A percentile compares a stretch with the other conserved stretches of the same genome.
phyloP scores from a whole-genome alignment of 192 early-diverging fungal genomes.

The Jimgerdemannia flammicorona region DNA sequence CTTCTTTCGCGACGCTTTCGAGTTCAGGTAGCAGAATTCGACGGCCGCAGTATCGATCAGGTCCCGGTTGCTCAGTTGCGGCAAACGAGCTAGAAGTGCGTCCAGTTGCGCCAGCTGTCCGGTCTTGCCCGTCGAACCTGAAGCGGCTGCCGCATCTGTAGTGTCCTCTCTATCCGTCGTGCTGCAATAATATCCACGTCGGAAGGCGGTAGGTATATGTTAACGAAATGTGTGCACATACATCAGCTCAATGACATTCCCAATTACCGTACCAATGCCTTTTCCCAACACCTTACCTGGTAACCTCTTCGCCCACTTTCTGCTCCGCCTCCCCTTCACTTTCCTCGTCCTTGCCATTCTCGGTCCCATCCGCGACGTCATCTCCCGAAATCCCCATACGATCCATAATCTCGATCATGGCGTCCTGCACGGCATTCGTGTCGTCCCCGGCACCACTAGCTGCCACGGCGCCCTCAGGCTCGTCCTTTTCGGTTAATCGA shows the following conservation, averaged over 20 bases:
- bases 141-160: conserved; percentile 31
- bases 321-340: conserved; percentile 22
- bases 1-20: conserved; percentile 67
- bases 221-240: not conserved
- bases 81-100: conserved; percentile 68
- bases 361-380: conserved; percentile 10
- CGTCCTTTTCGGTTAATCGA: conserved; percentile 3
- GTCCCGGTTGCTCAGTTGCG: conserved; percentile 73
- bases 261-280: not conserved
- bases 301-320: conserved; percentile 6
- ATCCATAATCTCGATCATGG: not conserved
- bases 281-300: not conserved
- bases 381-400: conserved; percentile 17
- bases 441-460: conserved; percentile 12
- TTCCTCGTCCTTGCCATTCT: conserved; percentile 23
- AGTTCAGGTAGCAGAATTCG: conserved; percentile 92
- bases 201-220: not conserved
- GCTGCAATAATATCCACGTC: not conserved
- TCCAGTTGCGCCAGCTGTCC: conserved; percentile 50
- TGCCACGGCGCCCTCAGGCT: not conserved
- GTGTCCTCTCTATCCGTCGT: conserved; percentile 22
- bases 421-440: conserved; percentile 12
- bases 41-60: conserved; percentile 87
- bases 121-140: conserved; percentile 8
- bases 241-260: not conserved